These are phyloP conservation scores for Pyrenochaeta sp. DNA, from an alignment of 2,329 filamentous ascomycete species.

Conservation along the genomic window DNA sequence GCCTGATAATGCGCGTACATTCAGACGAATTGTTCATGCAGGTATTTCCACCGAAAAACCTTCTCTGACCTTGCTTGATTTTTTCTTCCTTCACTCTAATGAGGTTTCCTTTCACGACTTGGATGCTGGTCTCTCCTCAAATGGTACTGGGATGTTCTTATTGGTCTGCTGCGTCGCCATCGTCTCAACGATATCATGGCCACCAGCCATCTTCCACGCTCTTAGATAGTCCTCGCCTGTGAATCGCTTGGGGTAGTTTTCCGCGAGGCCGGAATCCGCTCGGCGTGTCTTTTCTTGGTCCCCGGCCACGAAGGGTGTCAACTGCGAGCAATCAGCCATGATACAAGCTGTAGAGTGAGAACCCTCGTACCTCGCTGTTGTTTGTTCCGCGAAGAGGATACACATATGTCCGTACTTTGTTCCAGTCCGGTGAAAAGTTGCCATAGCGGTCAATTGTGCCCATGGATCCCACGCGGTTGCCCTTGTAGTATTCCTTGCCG, in stretches of 20 bases:
- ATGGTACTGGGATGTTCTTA: slow-evolving; percentile 33
- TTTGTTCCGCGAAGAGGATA: slow-evolving; percentile 73
- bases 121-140: slow-evolving; percentile 29
- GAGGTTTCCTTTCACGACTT: slow-evolving; percentile 13
- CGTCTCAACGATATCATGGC: slow-evolving; percentile 33
- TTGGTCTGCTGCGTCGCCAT: slow-evolving; percentile 1
- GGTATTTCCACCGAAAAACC: too few relatives aligned
- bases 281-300: slow-evolving; percentile 57
- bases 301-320: slow-evolving; percentile 79
- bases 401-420: slow-evolving; percentile 89
- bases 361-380: slow-evolving; percentile 45
- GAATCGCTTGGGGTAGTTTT: slow-evolving; percentile 33
- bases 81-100: too few relatives aligned
- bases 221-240: slow-evolving; percentile 44
- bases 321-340: slow-evolving; percentile 55
- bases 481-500: slow-evolving; percentile 96
- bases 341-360: too few relatives aligned
- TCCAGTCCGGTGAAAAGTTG: slow-evolving; percentile 82
- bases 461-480: slow-evolving; percentile 86
- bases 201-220: slow-evolving; percentile 43
- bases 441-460: slow-evolving; percentile 84
- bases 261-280: slow-evolving; percentile 10
- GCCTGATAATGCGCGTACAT: not conserved
- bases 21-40: too few relatives aligned
- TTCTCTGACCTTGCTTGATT: too few relatives aligned